Percentiles rank a stretch among this genome's conserved stretches.
Evolutionary conservation across 2,329 filamentous ascomycete species (phyloP).

Genomic region (Neoascochyta sp.): DNA sequence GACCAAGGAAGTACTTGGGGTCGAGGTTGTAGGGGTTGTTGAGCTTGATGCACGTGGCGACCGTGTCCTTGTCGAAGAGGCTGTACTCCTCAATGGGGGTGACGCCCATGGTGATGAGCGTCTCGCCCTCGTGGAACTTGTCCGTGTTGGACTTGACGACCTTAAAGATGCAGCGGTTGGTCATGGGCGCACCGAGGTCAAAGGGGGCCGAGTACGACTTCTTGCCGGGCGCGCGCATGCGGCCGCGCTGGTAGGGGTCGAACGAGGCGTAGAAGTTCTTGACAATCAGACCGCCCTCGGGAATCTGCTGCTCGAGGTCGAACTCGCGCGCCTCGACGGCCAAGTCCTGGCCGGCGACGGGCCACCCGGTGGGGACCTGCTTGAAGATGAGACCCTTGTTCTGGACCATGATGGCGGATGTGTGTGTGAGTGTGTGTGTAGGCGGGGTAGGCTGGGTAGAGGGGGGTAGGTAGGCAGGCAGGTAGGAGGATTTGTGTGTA

Average conservation of each 20-base stretch:
- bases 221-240: slow-evolving; percentile 62
- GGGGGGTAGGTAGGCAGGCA: too few species aligned
- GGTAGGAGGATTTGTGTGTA: neutral
- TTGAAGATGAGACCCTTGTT: slow-evolving; percentile 79
- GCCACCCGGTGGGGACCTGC: slow-evolving; percentile 61
- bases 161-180: slow-evolving; percentile 61
- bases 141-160: slow-evolving; percentile 66
- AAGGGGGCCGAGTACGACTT: slow-evolving; percentile 68
- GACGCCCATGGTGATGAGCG: slow-evolving; percentile 52
- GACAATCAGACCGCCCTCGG: slow-evolving; percentile 63
- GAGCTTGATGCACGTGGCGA: slow-evolving; percentile 52
- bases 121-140: slow-evolving; percentile 64
- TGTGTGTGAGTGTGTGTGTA: slow-evolving; percentile 6
- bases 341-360: slow-evolving; percentile 68
- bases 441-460: slow-evolving; percentile 3
- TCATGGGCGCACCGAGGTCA: slow-evolving; percentile 59
- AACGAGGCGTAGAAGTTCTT: slow-evolving; percentile 72
- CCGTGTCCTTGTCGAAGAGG: slow-evolving; percentile 49
- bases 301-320: slow-evolving; percentile 59
- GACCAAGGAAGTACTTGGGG: slow-evolving; percentile 65
- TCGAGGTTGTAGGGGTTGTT: slow-evolving; percentile 68
- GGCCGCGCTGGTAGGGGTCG: slow-evolving; percentile 80
- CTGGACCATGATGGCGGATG: slow-evolving; percentile 48
- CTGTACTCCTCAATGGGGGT: slow-evolving; percentile 68
- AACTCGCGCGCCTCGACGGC: slow-evolving; percentile 63